Conservation (phyloP, 495 filamentous ascomycete species). For the Xylaria curta region DNA sequence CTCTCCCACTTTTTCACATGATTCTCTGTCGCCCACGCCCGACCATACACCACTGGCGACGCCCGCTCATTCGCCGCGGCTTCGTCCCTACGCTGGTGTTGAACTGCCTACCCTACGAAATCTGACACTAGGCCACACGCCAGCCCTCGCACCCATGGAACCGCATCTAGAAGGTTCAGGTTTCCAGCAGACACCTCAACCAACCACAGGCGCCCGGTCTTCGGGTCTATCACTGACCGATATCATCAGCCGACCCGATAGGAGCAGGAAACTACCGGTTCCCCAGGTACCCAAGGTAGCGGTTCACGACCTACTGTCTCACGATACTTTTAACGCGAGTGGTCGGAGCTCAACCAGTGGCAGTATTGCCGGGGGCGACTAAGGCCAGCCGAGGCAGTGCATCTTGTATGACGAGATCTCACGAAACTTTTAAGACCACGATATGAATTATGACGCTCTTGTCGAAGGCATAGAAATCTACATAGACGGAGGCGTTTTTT, state of each 20-base stretch:
- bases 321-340: constrained; percentile 63
- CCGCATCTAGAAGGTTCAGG: constrained; percentile 65
- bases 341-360: constrained; percentile 56
- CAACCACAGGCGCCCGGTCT: constrained; percentile 46
- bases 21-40: constrained; percentile 93
- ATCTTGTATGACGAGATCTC: constrained; percentile 13
- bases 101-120: constrained; percentile 90
- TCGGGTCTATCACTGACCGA: constrained; percentile 84
- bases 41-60: constrained; percentile 97
- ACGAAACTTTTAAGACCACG: constrained; percentile 24
- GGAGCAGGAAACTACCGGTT: constrained; percentile 92
- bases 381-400: constrained; percentile 46
- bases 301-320: constrained; percentile 80
- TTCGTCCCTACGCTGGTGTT: constrained; percentile 72
- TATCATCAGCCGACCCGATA: constrained; percentile 88
- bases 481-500: constrained; percentile 40
- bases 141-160: constrained; percentile 92
- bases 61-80: constrained; percentile 91
- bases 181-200: constrained; percentile 46
- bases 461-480: constrained; percentile 40
- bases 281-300: constrained; percentile 86
- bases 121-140: constrained; percentile 84
- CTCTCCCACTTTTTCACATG: constrained; percentile 97
- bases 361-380: constrained; percentile 54
- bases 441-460: constrained; percentile 40